These are phyloP conservation scores for Ganoderma sinense DNA, from an alignment of 1,284 basidiomycete species.

Conservation along the genomic window DNA sequence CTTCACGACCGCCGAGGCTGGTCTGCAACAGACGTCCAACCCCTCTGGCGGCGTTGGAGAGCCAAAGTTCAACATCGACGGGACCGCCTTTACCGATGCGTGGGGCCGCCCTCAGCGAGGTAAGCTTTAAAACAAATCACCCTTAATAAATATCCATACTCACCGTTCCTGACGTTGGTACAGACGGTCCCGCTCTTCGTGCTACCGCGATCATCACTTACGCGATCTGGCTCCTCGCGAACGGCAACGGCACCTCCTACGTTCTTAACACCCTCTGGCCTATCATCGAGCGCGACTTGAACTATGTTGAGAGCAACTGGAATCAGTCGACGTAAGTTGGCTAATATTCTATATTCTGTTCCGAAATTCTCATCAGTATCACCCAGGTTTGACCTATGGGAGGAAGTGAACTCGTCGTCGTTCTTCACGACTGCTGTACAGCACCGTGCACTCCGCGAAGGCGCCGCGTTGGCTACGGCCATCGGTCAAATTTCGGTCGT, in stretches of 20 bases:
- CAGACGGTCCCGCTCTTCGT: slow-evolving; percentile 81
- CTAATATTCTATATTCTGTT: too few relatives aligned
- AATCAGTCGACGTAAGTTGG: slow-evolving; percentile 49
- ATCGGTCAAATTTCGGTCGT: slow-evolving; percentile 45
- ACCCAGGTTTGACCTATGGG: slow-evolving; percentile 59
- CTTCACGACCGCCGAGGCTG: slow-evolving; percentile 43
- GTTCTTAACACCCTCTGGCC: slow-evolving; percentile 70
- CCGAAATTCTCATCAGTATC: not conserved
- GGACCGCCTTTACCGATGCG: slow-evolving; percentile 48
- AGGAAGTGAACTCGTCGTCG: slow-evolving; percentile 52
- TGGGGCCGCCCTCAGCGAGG: slow-evolving; percentile 63
- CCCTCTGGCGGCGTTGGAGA: slow-evolving; percentile 56
- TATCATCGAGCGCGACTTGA: slow-evolving; percentile 70
- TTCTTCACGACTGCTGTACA: slow-evolving; percentile 59
- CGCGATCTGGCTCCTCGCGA: slow-evolving; percentile 67
- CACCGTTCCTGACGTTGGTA: not conserved
- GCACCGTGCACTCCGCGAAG: slow-evolving; percentile 53
- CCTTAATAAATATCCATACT: too few relatives aligned
- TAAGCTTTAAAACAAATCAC: too few relatives aligned
- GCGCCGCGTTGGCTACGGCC: slow-evolving; percentile 44
- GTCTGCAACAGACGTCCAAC: slow-evolving; percentile 49
- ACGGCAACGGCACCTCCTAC: slow-evolving; percentile 56
- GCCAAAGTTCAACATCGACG: slow-evolving; percentile 58
- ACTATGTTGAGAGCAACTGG: slow-evolving; percentile 61
- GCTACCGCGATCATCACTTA: slow-evolving; percentile 73